Percentiles rank a stretch among this genome's conserved stretches.
Conservation (phyloP, 148 eudicot species). For the Rhododendron vialii region DNA sequence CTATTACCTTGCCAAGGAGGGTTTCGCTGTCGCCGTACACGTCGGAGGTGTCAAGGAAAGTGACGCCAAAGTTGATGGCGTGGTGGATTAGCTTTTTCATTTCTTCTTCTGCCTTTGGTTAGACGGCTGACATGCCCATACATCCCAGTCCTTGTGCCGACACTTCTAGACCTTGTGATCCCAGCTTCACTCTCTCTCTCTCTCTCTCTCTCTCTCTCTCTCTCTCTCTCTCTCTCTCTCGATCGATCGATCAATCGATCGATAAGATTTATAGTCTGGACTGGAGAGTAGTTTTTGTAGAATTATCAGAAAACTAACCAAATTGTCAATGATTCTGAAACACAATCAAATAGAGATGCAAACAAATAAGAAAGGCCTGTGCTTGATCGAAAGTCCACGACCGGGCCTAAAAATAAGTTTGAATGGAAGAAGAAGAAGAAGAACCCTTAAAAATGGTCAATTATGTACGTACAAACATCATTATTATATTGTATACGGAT, state of each 20-base stretch:
- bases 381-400: no score
- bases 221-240: no score
- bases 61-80: neutral
- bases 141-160: neutral
- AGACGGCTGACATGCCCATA: neutral
- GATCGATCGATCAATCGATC: no score
- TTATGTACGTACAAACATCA: neutral
- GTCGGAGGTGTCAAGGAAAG: neutral
- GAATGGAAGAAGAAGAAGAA: neutral
- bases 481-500: neutral
- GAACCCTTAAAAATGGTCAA: neutral
- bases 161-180: neutral
- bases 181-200: neutral
- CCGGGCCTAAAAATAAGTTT: neutral
- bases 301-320: no score
- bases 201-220: neutral
- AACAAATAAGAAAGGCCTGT: no score
- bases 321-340: no score
- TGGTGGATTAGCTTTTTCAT: neutral
- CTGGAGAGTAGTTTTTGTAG: no score
- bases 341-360: no score
- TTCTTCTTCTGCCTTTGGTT: neutral
- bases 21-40: neutral
- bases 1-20: neutral
- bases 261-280: no score